These are phyloP conservation scores for Paramecium biaurelia DNA, from an alignment of 73 alveolate species.

Conservation along the genomic window DNA sequence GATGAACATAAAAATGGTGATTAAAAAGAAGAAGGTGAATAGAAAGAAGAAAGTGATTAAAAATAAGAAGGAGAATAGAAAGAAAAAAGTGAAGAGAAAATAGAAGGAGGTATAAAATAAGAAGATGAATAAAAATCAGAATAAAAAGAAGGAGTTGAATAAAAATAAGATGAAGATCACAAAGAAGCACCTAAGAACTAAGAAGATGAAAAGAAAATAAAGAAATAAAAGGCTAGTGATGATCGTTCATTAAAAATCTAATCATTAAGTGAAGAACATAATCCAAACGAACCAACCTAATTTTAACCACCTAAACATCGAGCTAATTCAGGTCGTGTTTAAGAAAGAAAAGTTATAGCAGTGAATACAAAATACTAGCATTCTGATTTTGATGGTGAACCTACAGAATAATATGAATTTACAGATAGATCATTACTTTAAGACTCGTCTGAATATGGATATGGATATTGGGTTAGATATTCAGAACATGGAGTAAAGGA, in stretches of 20 bases:
- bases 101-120: neutral
- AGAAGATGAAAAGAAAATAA: neutral
- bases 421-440: neutral
- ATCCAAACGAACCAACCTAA: constrained; percentile 21
- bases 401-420: constrained; percentile 22
- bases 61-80: neutral
- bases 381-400: constrained; percentile 38
- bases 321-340: neutral
- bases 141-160: neutral
- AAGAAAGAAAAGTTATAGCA: neutral
- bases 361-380: neutral
- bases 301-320: constrained; percentile 47
- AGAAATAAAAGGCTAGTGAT: neutral
- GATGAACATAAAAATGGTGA: neutral
- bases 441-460: constrained; percentile 22
- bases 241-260: neutral
- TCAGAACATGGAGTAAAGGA: neutral
- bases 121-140: neutral
- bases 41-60: neutral
- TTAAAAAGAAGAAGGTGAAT: neutral
- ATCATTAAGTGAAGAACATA: neutral
- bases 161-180: neutral
- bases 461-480: constrained; percentile 45
- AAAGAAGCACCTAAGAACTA: neutral
- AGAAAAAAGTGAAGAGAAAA: neutral